phyloP scores from a whole-genome alignment of 108 stramenopile genomes.

The Fragilariopsis cylindrus region DNA sequence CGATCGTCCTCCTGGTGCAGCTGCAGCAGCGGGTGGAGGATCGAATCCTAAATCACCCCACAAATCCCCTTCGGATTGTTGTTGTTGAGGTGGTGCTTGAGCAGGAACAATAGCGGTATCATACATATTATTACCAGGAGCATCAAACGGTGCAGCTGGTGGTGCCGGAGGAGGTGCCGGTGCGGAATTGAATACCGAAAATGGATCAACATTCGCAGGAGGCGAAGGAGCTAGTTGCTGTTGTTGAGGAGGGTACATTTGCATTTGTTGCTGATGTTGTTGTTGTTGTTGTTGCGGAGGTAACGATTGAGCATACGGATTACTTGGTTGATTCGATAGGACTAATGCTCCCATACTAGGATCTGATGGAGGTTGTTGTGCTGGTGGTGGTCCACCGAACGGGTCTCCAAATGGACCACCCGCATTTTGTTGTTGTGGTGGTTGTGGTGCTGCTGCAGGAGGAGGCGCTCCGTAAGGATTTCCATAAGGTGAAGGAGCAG shows the following conservation, averaged over 20 bases:
- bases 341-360: constrained; percentile 56
- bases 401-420: constrained; percentile 20
- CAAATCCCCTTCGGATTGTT: constrained; percentile 49
- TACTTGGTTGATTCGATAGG: constrained; percentile 49
- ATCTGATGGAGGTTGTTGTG: constrained; percentile 4
- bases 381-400: constrained; percentile 6
- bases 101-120: constrained; percentile 25
- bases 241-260: constrained; percentile 15
- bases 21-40: constrained; percentile 25
- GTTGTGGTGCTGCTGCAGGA: constrained; percentile 18
- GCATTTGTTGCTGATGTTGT: constrained; percentile 30
- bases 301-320: constrained; percentile 45
- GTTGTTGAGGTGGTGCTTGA: constrained; percentile 21
- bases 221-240: constrained; percentile 17
- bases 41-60: constrained; percentile 74
- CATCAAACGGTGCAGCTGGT: constrained; percentile 17
- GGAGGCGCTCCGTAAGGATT: constrained; percentile 25
- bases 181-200: constrained; percentile 56
- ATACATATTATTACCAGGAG: not conserved
- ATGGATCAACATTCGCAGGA: constrained; percentile 46
- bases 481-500: constrained; percentile 6
- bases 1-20: constrained; percentile 16
- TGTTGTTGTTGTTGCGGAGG: constrained; percentile 35
- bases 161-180: constrained; percentile 48
- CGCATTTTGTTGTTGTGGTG: constrained; percentile 6